These are phyloP conservation scores for Amylocarpus encephaloides DNA, from an alignment of 2,329 filamentous ascomycete genomes.

Conservation along the genomic window DNA sequence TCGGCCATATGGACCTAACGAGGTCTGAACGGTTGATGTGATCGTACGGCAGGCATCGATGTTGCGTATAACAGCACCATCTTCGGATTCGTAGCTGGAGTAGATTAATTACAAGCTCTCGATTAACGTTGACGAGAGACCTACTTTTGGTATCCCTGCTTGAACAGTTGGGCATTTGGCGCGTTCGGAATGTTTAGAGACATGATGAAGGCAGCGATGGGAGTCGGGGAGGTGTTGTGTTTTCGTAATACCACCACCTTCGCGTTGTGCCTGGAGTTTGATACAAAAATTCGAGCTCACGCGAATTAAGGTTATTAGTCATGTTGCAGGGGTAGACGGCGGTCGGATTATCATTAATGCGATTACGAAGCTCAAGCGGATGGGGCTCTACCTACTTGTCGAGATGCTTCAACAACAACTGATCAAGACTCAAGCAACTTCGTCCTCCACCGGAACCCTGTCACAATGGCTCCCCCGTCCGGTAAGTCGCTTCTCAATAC, in stretches of 20 bases:
- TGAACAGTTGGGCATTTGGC: constrained; percentile 90
- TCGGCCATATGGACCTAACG: constrained; percentile 90
- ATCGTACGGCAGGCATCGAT: constrained; percentile 98
- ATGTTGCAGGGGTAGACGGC: background rate
- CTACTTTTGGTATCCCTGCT: constrained; percentile 86
- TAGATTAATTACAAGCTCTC: constrained; percentile 21
- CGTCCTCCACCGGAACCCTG: background rate
- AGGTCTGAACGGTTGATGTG: constrained; percentile 92
- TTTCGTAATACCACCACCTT: constrained; percentile 1
- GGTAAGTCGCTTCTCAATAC: constrained; percentile 16
- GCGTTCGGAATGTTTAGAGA: constrained; percentile 94
- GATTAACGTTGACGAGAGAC: constrained; percentile 28
- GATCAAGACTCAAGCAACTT: background rate
- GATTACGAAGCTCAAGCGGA: background rate
- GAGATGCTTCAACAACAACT: background rate
- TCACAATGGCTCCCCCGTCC: constrained; percentile 23
- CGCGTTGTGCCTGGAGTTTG: constrained; percentile 5
- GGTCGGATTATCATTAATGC: constrained; percentile 6
- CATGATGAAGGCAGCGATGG: constrained; percentile 49
- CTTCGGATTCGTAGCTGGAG: constrained; percentile 90
- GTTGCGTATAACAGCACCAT: constrained; percentile 96
- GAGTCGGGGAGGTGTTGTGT: background rate
- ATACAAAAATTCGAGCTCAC: constrained; percentile 12
- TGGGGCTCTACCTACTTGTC: background rate
- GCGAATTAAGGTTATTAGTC: constrained; percentile 11